phyloP scores from a whole-genome alignment of 1,284 basidiomycete genomes.

The Pseudozyma sp. region DNA sequence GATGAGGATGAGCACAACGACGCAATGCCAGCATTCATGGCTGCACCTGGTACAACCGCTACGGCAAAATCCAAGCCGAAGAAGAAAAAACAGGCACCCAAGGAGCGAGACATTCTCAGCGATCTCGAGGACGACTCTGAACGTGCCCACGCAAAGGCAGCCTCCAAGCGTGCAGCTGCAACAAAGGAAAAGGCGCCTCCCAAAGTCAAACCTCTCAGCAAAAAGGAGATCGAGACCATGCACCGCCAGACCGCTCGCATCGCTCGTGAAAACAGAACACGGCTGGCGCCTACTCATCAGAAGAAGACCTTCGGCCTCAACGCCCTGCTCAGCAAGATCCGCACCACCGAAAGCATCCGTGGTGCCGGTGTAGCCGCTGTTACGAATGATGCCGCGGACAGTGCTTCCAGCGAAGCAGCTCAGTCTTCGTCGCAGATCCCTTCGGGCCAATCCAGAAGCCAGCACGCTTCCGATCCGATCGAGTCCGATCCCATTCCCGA shows the following conservation, averaged over 20 bases:
- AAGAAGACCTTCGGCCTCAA: conserved; percentile 53
- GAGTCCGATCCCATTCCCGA: conserved; percentile 46
- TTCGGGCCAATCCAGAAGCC: conserved; percentile 41
- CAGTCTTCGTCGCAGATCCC: conserved; percentile 45
- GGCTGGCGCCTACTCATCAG: conserved; percentile 30
- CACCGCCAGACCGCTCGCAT: conserved; percentile 56
- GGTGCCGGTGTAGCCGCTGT: background rate
- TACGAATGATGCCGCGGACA: conserved; percentile 10
- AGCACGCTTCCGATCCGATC: conserved; percentile 46
- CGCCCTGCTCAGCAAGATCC: conserved; percentile 56
- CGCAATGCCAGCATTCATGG: conserved; percentile 40
- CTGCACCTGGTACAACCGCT: background rate
- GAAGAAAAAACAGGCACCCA: conserved; percentile 10
- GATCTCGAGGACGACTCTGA: conserved; percentile 33
- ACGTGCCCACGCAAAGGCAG: conserved; percentile 22
- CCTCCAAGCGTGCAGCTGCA: conserved; percentile 22
- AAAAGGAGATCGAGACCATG: conserved; percentile 62
- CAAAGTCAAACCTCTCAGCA: conserved; percentile 52
- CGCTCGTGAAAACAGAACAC: conserved; percentile 53
- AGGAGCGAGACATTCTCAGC: conserved; percentile 34
- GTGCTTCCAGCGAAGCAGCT: conserved; percentile 4
- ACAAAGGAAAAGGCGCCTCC: conserved; percentile 28
- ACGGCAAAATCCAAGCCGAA: conserved; percentile 10
- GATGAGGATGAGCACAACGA: conserved; percentile 46
- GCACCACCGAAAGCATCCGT: conserved; percentile 21